A percentile compares a stretch with the other conserved stretches of the same genome.
These are phyloP conservation scores for Hydrangea macrophylla DNA, from an alignment of 148 eudicot species.

Conservation along the genomic window DNA sequence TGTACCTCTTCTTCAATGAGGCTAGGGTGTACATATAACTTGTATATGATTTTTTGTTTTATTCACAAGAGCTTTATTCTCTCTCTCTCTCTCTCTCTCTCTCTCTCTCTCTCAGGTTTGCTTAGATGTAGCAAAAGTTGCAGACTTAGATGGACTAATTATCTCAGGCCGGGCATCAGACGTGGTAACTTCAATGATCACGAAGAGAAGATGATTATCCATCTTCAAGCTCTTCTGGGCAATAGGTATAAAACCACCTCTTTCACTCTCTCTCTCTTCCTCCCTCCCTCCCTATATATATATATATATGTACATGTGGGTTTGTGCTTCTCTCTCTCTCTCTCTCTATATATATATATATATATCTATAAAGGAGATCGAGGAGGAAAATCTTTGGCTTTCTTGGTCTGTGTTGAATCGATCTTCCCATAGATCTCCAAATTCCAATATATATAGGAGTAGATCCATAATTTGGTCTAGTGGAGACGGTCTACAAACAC, in stretches of 20 bases:
- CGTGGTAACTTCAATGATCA: conserved; percentile 77
- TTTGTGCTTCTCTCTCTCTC: not conserved
- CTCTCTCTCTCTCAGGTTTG: conserved; percentile 41
- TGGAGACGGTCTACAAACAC: no score
- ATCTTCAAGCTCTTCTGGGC: conserved; percentile 92
- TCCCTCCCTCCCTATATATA: not conserved
- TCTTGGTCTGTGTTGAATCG: conserved; percentile 12
- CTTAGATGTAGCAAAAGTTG: conserved; percentile 93
- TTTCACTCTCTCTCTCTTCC: not conserved
- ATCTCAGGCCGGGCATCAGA: conserved; percentile 84
- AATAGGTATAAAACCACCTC: conserved; percentile 44
- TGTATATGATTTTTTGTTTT: not conserved
- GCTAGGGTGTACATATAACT: not conserved
- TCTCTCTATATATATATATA: not conserved
- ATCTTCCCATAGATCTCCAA: not conserved
- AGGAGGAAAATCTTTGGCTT: no score
- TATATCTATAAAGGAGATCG: no score
- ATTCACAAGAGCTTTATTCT: not conserved
- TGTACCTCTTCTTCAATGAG: not conserved
- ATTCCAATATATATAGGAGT: not conserved
- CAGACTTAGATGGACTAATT: conserved; percentile 86
- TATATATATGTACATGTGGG: not conserved
- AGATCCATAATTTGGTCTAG: no score
- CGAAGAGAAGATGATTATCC: conserved; percentile 87
- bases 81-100: not conserved